Base-by-base conservation (phyloP, 139 green algal genomes). In the Klebsormidium nitens region DNA sequence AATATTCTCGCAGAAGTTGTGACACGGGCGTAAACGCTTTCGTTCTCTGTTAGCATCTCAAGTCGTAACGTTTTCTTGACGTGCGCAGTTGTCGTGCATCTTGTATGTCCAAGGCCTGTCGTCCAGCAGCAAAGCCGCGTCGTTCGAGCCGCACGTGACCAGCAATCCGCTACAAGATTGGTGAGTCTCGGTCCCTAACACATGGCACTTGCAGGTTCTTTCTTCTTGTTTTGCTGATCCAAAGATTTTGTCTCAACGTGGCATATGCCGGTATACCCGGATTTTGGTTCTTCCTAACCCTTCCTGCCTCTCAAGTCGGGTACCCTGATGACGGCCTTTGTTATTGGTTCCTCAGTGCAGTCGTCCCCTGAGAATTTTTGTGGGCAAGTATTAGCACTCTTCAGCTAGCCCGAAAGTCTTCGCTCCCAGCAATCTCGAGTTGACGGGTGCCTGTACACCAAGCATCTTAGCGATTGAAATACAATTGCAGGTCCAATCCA, bases 51-150 rank as follows among this genome's bases (percentile, higher is more conserved):
- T n/a, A n/a, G n/a, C n/a, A n/a, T n/a, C n/a, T n/a, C n/a, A n/a
- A n/a, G n/a, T n/a, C n/a, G n/a, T n/a, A n/a, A n/a, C n/a, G n/a
- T n/a, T n/a, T n/a, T n/a, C n/a, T n/a, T n/a, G n/a, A n/a, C n/a
- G n/a, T n/a, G 52, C 52, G 29, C 62, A 70, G 64, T 3, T 64
- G 26, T 66, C 64, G 11, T 5, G 39, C 4, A 3, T 67, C 14
- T 46, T 72, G 14, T 67, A 66, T 23, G 3, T 72, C 28, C n/a
- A 3, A 8, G 64, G 64, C 36, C 5, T n/a, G 5, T 39, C 11
- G 37, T 72, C 64, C 29, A 35, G 5, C 5, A 66, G 47, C 64
- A 72, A 72, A 34, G 32, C n/a, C 4, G 64, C 46, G 56, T 72
- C 64, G 8, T 69, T 72, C 6, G 17, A 47, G 19, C 5, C 36